Evolutionary conservation across 208 protist species (phyloP).

Genomic region (Leptomonas seymouri): DNA sequence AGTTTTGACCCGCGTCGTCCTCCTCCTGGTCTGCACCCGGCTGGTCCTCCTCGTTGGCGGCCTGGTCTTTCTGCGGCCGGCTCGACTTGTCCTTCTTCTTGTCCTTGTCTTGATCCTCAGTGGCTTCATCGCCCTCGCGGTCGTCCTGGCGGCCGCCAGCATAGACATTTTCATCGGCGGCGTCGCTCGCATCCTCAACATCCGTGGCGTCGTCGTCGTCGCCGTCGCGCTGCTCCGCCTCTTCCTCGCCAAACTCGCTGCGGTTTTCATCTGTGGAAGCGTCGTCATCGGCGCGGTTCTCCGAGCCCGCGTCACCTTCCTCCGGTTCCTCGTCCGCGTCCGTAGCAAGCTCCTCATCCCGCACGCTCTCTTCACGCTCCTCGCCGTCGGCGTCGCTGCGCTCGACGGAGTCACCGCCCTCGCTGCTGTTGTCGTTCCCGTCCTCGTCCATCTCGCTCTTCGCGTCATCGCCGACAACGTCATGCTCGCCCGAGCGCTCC

Average conservation of each 20-base stretch:
- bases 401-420: constrained; percentile 38
- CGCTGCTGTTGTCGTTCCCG: constrained; percentile 38
- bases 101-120: constrained; percentile 66
- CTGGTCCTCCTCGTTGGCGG: constrained; percentile 75
- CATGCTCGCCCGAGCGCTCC: constrained; percentile 68
- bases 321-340: constrained; percentile 39
- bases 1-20: constrained; percentile 83
- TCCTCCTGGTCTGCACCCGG: constrained; percentile 75
- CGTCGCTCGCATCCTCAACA: constrained; percentile 51
- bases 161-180: constrained; percentile 77
- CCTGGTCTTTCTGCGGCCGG: constrained; percentile 50
- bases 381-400: constrained; percentile 70
- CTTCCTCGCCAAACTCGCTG: constrained; percentile 44
- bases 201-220: constrained; percentile 37
- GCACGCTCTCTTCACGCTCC: constrained; percentile 53
- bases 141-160: constrained; percentile 89
- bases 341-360: constrained; percentile 42
- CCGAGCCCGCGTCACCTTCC: constrained; percentile 38
- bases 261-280: constrained; percentile 33
- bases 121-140: constrained; percentile 70
- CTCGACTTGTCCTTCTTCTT: constrained; percentile 53
- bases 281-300: constrained; percentile 56
- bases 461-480: constrained; percentile 72
- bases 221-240: constrained; percentile 40
- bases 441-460: constrained; percentile 42